Percentiles rank a stretch among this genome's conserved stretches.
Conservation (phyloP, 2,329 filamentous ascomycete species). For the Calonectria montana region DNA sequence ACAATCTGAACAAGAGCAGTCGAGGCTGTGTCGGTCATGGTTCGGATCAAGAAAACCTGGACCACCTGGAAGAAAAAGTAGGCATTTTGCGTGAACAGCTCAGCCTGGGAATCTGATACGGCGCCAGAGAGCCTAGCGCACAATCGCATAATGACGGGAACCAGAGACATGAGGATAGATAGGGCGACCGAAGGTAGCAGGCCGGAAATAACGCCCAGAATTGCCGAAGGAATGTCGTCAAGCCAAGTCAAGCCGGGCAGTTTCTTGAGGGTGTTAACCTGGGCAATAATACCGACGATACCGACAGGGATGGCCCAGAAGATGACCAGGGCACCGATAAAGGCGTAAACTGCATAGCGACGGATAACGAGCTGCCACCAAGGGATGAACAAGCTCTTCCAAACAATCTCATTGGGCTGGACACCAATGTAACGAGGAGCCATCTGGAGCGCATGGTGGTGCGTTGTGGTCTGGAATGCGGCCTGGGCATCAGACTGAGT, state of each 20-base stretch:
- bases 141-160: constrained; percentile 73
- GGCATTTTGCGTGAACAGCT: constrained; percentile 90
- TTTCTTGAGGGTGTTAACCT: constrained; percentile 76
- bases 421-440: constrained; percentile 86
- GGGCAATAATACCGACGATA: constrained; percentile 85
- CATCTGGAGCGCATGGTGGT: constrained; percentile 87
- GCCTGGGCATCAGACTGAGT: constrained; percentile 85
- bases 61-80: constrained; percentile 93
- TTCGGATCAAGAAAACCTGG: constrained; percentile 93
- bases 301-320: constrained; percentile 87
- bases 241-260: constrained; percentile 82
- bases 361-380: constrained; percentile 84
- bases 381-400: constrained; percentile 76
- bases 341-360: constrained; percentile 70
- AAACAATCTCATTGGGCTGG: constrained; percentile 84
- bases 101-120: constrained; percentile 81
- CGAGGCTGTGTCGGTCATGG: constrained; percentile 82
- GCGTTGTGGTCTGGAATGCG: constrained; percentile 84
- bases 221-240: constrained; percentile 70
- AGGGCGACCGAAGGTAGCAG: constrained; percentile 84
- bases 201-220: constrained; percentile 85
- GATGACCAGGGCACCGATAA: constrained; percentile 79
- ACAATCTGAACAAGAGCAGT: constrained; percentile 73
- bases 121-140: constrained; percentile 84
- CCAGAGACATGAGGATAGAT: constrained; percentile 83